Base-by-base conservation (phyloP, 345 rosid genomes). In the Physaria fendleri region DNA sequence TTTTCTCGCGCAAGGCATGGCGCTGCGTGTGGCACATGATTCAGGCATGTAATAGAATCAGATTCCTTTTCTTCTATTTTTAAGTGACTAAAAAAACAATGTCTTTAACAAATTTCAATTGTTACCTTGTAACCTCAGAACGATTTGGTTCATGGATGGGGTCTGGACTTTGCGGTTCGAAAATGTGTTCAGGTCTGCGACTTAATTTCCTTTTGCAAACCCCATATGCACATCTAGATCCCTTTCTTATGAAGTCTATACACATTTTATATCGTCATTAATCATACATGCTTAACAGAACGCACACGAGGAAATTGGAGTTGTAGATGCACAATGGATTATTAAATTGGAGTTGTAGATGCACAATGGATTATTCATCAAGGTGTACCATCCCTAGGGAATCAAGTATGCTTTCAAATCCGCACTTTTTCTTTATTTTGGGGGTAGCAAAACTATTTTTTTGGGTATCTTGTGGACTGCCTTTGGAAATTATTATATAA, bases 21-120 rank as follows among this genome's bases (percentile, higher is more conserved):
- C 91, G 90, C 3, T 89, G 99, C 69, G 94, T 83, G 51, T 93
- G 99, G 97, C 70, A 89, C 66, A 83, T 93, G 99, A 78, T 93
- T 80, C 97, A 89, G 94, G 99, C 76, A 49, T 40, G 42, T 5
- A 28, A 27, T 20, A 22, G 8, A 40, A 20, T 24, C 0, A 4
- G 5, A 27, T 2, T 17, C 8, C 2, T 14, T 15, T 18, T 66
- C 16, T 5, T 53, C 20, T 51, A 22, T 14, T 30, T 44, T 25
- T 21, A 18, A 13, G 5, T 7, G 27, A 63, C 4, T 16, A 4
- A 9, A 16, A 11, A 23, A 4, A 2, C 5, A 11, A 20, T 8
- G 22, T 6, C n/a, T 23, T 32, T 0, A 22, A 8, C 18, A 55
- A 15, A 30, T 46, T 41, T 11, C 15, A 27, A 38, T 6, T 55